Conservation (phyloP, 805 yeast species). For the Pichia rugopelliculosa region DNA sequence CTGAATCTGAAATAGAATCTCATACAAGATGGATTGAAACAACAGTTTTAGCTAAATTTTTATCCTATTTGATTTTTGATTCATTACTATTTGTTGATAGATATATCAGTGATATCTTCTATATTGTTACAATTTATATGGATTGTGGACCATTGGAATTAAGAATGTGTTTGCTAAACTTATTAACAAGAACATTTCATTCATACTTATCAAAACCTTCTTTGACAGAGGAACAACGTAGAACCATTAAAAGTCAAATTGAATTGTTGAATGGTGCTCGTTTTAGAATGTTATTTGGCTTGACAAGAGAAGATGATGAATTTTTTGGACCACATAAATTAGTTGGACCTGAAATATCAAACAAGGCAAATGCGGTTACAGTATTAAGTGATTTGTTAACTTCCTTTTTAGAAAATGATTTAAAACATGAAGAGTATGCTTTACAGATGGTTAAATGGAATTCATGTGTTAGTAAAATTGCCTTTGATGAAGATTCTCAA, state of each 20-base stretch:
- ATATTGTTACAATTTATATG: conserved; percentile 55
- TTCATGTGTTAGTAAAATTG: conserved; percentile 53
- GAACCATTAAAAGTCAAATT: conserved; percentile 40
- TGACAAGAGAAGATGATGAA: conserved; percentile 45
- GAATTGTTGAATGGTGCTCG: conserved; percentile 51
- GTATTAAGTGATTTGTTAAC: conserved; percentile 50
- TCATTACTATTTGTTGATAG: conserved; percentile 51
- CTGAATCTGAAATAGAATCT: conserved; percentile 38
- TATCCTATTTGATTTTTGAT: conserved; percentile 65
- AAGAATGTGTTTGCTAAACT: conserved; percentile 52
- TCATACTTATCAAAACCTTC: conserved; percentile 54
- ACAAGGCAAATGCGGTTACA: conserved; percentile 44
- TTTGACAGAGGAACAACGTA: conserved; percentile 34
- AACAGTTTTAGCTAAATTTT: conserved; percentile 54
- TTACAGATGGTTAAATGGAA: conserved; percentile 63
- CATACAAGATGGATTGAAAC: conserved; percentile 65
- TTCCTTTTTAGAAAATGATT: conserved; percentile 43
- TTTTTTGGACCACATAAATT: conserved; percentile 10
- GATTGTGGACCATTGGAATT: conserved; percentile 47
- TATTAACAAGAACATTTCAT: conserved; percentile 61
- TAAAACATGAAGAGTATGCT: conserved; percentile 38
- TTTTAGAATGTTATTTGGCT: conserved; percentile 61
- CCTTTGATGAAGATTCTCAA: conserved; percentile 47
- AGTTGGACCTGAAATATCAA: conserved; percentile 30
- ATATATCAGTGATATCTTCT: conserved; percentile 65